Base-by-base conservation (phyloP, 1,284 basidiomycete species). In the Ganoderma lucidum region DNA sequence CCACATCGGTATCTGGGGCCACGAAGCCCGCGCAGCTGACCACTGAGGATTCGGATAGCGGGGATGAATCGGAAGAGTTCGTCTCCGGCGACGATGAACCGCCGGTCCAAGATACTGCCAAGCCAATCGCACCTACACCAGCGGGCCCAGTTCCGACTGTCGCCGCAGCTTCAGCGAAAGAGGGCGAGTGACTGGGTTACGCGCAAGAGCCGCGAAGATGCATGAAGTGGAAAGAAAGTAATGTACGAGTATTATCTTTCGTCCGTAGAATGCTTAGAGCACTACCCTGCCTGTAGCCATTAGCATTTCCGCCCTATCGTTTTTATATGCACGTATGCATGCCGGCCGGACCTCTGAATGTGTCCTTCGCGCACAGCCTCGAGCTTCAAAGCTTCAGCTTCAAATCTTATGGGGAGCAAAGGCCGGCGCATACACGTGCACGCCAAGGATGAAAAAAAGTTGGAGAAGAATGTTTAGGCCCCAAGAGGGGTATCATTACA, bases 31-130 rank as follows among this genome's bases (percentile, higher is more conserved):
- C 59, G 1, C 39, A 42, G 59, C 5, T 39, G 39, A n/a, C n/a
- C 39, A 23, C 32, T 6, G 62, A 63, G 8, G 86, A 87, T 23
- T 61, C 59, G 9, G 83, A 84, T 2, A 82, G 83, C 15, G 83
- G 84, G n/a, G 51, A 39, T 23, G 39, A 41, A 6, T 61, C 59
- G 59, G 59, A 61, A 19, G 59, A 61, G 19, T 61, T 42, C 2
- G 39, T 42, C n/a, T 42, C 59, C 23, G 59, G 59, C 8, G 63
- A 64, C 28, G 63, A 64, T 17, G 51, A 63, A 45, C 17, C 17
- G 17, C n/a, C 42, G 32, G 62, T 15, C 37, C 15, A 39, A 23
- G 56, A 32, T 23, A 53, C 61, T 23, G 39, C 63, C 23, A 58
- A 58, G 53, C 30, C 58, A 15, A 28, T 63, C 48, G 19, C 56